Evolutionary conservation across 345 rosid species (phyloP), one percentile per base, ranked within the genome.

Genomic region (Salix dunnii): DNA sequence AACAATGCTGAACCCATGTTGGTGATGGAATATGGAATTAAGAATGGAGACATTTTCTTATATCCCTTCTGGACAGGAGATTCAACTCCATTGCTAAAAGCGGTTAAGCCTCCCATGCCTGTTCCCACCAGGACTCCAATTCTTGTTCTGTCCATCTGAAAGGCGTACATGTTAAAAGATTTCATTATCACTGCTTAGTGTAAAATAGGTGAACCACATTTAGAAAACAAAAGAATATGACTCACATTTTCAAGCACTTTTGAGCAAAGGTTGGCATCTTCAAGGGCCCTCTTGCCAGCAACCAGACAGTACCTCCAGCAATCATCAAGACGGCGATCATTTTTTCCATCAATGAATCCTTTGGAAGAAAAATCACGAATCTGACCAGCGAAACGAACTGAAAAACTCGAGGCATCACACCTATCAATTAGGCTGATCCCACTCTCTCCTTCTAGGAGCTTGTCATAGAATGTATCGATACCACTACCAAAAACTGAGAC

Each of bases 221-320:
- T 36, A 64, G 40, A 58, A 16, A 64, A 16, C n/a, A 58, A 3
- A 65, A 6, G 35, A 30, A 16, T 18, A 62, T 33, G 6, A 72
- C 91, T 80, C 78, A 85, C 95, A 8, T 74, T 83, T 33, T 83
- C 86, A 27, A 89, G 89, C 25, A 81, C 86, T 80, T 77, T 71
- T 55, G 89, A 68, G 55, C 89, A 83, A 40, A 89, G 91, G 72
- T 72, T 87, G 48, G 89, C 91, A 64, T 87, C 86, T 1, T 84
- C 90, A 5, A 89, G 89, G 60, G 95, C 90, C 38, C 69, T 85
- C 71, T 76, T 85, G 67, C 92, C 91, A 14, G 91, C 89, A 81
- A 91, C 92, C 1, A 89, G 73, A 78, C 91, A 87, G 83, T 91
- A 91, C 80, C 95, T 82, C 92, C 89, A 89, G 85, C 88, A 85